Evolutionary conservation across 176 grass and related monocot genomes (phyloP).

Genomic region (Paspalum vaginatum): DNA sequence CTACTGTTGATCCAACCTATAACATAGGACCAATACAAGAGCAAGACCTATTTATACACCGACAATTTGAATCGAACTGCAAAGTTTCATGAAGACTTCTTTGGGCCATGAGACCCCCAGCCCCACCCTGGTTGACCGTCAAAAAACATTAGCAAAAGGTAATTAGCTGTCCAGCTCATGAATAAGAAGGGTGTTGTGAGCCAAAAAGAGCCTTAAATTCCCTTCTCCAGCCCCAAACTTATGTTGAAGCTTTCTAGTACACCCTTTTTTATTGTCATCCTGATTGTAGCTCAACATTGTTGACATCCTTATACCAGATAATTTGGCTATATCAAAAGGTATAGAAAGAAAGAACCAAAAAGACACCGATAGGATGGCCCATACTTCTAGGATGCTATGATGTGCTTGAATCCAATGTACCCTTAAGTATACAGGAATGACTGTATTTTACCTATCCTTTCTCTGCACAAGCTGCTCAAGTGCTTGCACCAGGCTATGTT

Average conservation of each 20-base stretch:
- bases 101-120: neutral
- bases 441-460: conserved; percentile 70
- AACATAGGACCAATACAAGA: conserved; percentile 24
- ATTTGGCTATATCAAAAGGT: neutral
- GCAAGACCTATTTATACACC: neutral
- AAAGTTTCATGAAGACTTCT: neutral
- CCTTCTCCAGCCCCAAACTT: too few relatives aligned
- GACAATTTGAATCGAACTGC: neutral
- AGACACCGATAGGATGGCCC: neutral
- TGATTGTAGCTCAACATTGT: too few relatives aligned
- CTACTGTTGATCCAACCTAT: conserved; percentile 18
- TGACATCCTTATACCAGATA: neutral
- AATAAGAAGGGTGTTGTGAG: conserved; percentile 21
- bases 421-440: neutral
- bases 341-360: conserved; percentile 18
- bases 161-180: neutral
- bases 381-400: neutral
- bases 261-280: too few relatives aligned
- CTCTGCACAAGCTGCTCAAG: conserved; percentile 93
- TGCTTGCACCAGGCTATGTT: conserved; percentile 96
- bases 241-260: too few relatives aligned
- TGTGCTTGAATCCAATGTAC: neutral
- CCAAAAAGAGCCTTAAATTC: neutral
- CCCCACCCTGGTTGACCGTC: neutral
- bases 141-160: conserved; percentile 18